These are phyloP conservation scores for Penicillium taxi DNA, from an alignment of 495 filamentous ascomycete genomes.

Conservation along the genomic window DNA sequence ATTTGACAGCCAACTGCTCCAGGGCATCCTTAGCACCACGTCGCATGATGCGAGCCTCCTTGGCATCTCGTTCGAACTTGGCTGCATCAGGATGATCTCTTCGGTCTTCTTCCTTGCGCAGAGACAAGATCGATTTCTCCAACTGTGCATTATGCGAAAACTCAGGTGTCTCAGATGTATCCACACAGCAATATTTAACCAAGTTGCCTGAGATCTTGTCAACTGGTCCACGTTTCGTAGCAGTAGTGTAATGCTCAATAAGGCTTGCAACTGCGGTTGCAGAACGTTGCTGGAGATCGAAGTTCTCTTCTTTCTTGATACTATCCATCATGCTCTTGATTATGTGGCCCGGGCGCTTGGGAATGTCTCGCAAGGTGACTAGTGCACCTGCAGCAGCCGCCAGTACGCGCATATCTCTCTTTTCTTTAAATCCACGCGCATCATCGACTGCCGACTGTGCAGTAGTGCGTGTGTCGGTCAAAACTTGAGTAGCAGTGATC, in stretches of 20 bases:
- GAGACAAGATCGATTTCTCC: constrained; percentile 72
- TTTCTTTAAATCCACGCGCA: constrained; percentile 66
- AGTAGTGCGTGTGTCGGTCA: constrained; percentile 64
- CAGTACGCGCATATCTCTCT: constrained; percentile 76
- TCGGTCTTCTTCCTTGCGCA: constrained; percentile 94
- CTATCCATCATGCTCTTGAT: constrained; percentile 98
- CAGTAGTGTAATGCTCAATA: constrained; percentile 75
- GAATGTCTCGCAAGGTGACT: constrained; percentile 73
- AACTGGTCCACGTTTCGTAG: constrained; percentile 67
- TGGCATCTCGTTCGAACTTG: constrained; percentile 78
- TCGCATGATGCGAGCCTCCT: constrained; percentile 76
- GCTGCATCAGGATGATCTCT: constrained; percentile 85
- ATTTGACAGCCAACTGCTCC: constrained; percentile 73
- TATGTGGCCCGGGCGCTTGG: constrained; percentile 81
- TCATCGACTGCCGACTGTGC: constrained; percentile 66
- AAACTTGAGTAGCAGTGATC: constrained; percentile 63
- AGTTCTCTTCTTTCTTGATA: constrained; percentile 87
- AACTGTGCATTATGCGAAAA: constrained; percentile 70
- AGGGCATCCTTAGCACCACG: constrained; percentile 91
- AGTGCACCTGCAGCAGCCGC: constrained; percentile 82
- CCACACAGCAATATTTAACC: constrained; percentile 92
- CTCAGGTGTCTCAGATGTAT: constrained; percentile 94
- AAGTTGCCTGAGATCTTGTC: constrained; percentile 92
- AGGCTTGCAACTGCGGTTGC: constrained; percentile 71
- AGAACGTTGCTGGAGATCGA: constrained; percentile 82